Conservation (phyloP, 2,329 filamentous ascomycete genomes). For the Ceratocystis huliohia region DNA sequence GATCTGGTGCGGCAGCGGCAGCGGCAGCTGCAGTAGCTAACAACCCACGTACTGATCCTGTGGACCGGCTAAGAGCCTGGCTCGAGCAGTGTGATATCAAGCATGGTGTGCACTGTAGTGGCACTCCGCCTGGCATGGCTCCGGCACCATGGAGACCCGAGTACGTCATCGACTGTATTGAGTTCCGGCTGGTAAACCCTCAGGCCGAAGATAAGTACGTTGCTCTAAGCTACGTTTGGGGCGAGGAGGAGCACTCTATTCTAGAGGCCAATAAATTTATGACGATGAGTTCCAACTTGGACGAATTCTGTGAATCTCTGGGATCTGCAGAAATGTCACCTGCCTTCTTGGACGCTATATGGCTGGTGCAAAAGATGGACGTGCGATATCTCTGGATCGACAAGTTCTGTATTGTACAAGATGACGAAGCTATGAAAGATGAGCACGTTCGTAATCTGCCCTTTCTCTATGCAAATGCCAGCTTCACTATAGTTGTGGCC, state of each 20-base stretch:
- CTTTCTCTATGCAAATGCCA: slow-evolving; percentile 34
- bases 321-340: slow-evolving; percentile 31
- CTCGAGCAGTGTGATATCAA: slow-evolving; percentile 34
- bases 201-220: slow-evolving; percentile 32
- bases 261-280: slow-evolving; percentile 26
- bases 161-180: slow-evolving; percentile 33
- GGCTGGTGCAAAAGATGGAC: slow-evolving; percentile 33
- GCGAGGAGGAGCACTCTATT: slow-evolving; percentile 23
- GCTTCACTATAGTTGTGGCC: slow-evolving; percentile 35
- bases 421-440: slow-evolving; percentile 31
- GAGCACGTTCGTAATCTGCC: slow-evolving; percentile 35
- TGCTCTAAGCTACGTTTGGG: slow-evolving; percentile 37
- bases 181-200: slow-evolving; percentile 31
- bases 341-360: slow-evolving; percentile 35
- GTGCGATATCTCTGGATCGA: slow-evolving; percentile 37
- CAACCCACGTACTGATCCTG: slow-evolving; percentile 28
- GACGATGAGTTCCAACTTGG: slow-evolving; percentile 30
- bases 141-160: slow-evolving; percentile 31
- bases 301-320: slow-evolving; percentile 29
- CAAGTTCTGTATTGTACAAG: slow-evolving; percentile 35
- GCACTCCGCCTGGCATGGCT: slow-evolving; percentile 20
- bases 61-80: slow-evolving; percentile 33
- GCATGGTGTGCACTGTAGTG: slow-evolving; percentile 32
- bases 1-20: slow-evolving; percentile 18
- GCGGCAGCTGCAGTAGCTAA: slow-evolving; percentile 22